A percentile compares a stretch with the other conserved stretches of the same genome.
Conservation (phyloP, 768 basidiomycete species). For the Guyanaporus albipodus region DNA sequence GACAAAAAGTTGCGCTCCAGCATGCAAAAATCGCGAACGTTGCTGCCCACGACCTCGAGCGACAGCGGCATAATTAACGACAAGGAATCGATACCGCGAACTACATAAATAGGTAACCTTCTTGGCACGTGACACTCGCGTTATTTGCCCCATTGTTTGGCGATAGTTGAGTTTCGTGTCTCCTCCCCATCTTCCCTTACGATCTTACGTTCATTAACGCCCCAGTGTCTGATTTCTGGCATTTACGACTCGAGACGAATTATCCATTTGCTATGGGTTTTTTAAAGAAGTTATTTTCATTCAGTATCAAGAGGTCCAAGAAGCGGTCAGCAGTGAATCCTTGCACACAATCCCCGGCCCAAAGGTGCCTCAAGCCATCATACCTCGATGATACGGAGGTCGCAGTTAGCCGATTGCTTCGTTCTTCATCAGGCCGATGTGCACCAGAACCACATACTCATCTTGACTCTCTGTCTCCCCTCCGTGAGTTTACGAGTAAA, state of each 20-base stretch:
- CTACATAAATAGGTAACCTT: too few relatives aligned
- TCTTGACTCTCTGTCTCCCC: constrained; percentile 56
- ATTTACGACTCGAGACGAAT: constrained; percentile 29
- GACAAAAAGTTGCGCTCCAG: constrained; percentile 72
- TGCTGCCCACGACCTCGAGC: constrained; percentile 50
- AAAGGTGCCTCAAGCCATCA: constrained; percentile 10
- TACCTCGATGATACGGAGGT: constrained; percentile 44
- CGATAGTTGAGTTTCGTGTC: constrained; percentile 29
- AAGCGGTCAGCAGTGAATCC: constrained; percentile 31
- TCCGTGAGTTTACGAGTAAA: constrained; percentile 51
- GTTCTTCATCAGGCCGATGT: constrained; percentile 70
- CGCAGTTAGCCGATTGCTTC: constrained; percentile 48
- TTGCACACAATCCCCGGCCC: constrained; percentile 23
- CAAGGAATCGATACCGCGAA: too few relatives aligned
- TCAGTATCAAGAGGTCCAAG: constrained; percentile 62
- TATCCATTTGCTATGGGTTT: constrained; percentile 51
- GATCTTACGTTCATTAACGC: constrained; percentile 27
- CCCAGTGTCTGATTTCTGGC: constrained; percentile 12
- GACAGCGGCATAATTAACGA: constrained; percentile 20
- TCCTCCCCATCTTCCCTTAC: constrained; percentile 3
- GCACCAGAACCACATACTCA: constrained; percentile 53
- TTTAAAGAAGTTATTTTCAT: constrained; percentile 64
- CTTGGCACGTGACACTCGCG: constrained; percentile 22
- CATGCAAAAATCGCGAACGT: constrained; percentile 75
- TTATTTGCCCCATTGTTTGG: constrained; percentile 42